These are phyloP conservation scores for Corynascus novoguineensis DNA, from an alignment of 495 filamentous ascomycete species.

Conservation along the genomic window DNA sequence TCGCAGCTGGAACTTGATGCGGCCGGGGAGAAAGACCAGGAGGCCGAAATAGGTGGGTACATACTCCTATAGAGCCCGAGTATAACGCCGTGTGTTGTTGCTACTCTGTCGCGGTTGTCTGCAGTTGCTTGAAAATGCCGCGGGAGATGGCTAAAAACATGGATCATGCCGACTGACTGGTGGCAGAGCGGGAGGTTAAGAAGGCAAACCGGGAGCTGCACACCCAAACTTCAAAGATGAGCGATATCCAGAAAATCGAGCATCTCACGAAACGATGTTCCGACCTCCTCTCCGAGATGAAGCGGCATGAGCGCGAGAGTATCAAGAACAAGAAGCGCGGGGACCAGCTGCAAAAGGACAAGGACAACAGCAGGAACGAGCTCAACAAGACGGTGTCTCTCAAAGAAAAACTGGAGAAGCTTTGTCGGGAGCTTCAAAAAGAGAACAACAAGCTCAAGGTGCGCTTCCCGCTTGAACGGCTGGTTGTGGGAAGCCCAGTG, in stretches of 20 bases:
- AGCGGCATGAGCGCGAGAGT: conserved; percentile 86
- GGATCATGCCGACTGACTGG: conserved; percentile 7
- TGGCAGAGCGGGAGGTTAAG: conserved; percentile 63
- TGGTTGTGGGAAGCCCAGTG: neutral
- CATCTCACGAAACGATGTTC: conserved; percentile 84
- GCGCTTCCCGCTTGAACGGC: neutral
- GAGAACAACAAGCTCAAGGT: conserved; percentile 98
- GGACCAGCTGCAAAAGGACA: conserved; percentile 93
- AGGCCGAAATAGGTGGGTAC: conserved; percentile 89
- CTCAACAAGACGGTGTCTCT: conserved; percentile 78
- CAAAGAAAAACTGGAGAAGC: conserved; percentile 91
- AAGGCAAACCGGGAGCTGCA: conserved; percentile 88
- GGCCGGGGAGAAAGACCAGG: conserved; percentile 90
- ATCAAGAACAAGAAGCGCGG: conserved; percentile 92
- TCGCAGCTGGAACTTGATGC: conserved; percentile 91
- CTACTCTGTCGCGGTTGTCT: neutral
- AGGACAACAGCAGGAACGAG: conserved; percentile 80
- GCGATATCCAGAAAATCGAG: conserved; percentile 68
- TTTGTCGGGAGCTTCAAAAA: conserved; percentile 84
- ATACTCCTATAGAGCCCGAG: neutral
- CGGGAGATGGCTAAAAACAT: too few relatives aligned
- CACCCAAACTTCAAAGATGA: conserved; percentile 73
- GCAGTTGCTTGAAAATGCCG: neutral
- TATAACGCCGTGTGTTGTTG: neutral
- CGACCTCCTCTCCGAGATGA: conserved; percentile 89